Conservation (phyloP, 2,329 filamentous ascomycete species). For the Seiridium unicorne region DNA sequence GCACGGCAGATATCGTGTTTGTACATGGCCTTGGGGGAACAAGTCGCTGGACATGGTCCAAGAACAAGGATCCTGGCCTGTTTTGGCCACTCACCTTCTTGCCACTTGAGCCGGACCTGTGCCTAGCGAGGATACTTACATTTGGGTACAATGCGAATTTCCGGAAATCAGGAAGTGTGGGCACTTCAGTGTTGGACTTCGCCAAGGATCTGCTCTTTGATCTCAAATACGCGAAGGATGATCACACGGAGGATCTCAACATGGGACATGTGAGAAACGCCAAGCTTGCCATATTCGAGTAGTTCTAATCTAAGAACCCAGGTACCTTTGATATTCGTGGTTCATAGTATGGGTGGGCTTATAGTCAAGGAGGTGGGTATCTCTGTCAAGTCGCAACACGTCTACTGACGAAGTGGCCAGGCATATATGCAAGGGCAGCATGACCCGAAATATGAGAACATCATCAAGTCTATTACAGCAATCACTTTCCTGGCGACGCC, state of each 20-base stretch:
- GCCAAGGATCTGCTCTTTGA: conserved; percentile 28
- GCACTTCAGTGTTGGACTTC: conserved; percentile 27
- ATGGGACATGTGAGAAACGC: conserved; percentile 19
- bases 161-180: conserved; percentile 8
- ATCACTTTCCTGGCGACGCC: conserved; percentile 32
- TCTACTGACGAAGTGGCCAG: conserved; percentile 9
- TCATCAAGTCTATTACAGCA: conserved; percentile 21
- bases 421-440: conserved; percentile 21
- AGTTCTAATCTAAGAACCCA: not conserved
- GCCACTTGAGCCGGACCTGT: conserved; percentile 24
- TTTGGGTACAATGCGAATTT: conserved; percentile 32
- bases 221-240: conserved; percentile 23
- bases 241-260: conserved; percentile 15
- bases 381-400: not conserved
- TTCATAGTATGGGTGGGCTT: conserved; percentile 28
- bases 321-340: conserved; percentile 25
- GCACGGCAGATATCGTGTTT: conserved; percentile 32
- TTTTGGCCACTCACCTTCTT: conserved; percentile 32
- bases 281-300: not conserved
- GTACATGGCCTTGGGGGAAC: conserved; percentile 32
- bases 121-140: conserved; percentile 24
- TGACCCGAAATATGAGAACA: conserved; percentile 21
- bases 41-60: conserved; percentile 28
- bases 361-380: conserved; percentile 24
- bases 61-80: conserved; percentile 19